Evolutionary conservation across 2,329 filamentous ascomycete genomes (phyloP).

Genomic region (Paraconiothyrium sp.): DNA sequence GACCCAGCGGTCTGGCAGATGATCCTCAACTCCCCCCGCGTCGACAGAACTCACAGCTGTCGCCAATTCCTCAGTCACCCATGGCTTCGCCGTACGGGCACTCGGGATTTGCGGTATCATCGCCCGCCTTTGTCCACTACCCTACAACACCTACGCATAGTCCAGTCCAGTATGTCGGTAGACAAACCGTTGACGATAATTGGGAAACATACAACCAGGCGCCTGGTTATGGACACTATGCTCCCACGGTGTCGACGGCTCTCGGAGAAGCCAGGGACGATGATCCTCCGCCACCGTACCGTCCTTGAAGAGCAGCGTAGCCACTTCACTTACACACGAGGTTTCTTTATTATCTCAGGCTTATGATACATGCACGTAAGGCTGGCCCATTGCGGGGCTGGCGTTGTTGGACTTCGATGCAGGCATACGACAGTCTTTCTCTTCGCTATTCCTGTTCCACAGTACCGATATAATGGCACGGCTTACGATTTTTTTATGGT

Average conservation of each 20-base stretch:
- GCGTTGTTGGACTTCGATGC: slow-evolving; percentile 18
- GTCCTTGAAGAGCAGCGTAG: slow-evolving; percentile 19
- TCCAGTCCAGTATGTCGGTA: slow-evolving; percentile 13
- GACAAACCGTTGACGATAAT: slow-evolving; percentile 36
- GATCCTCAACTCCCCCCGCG: slow-evolving; percentile 26
- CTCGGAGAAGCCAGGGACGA: slow-evolving; percentile 28
- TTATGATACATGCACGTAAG: not conserved
- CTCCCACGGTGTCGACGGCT: slow-evolving; percentile 17
- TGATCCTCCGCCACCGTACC: slow-evolving; percentile 34
- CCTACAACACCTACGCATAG: slow-evolving; percentile 33
- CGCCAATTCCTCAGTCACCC: slow-evolving; percentile 25
- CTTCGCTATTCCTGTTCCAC: slow-evolving; percentile 1
- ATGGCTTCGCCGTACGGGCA: slow-evolving; percentile 37
- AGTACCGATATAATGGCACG: slow-evolving; percentile 13
- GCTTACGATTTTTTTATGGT: slow-evolving; percentile 4
- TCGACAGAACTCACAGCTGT: slow-evolving; percentile 20
- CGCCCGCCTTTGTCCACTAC: slow-evolving; percentile 37
- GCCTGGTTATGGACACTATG: slow-evolving; percentile 16
- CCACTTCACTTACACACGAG: not conserved
- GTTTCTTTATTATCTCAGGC: not conserved
- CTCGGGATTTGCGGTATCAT: slow-evolving; percentile 38
- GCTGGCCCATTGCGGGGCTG: not conserved
- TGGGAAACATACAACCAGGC: slow-evolving; percentile 37
- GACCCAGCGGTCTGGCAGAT: slow-evolving; percentile 29
- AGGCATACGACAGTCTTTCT: slow-evolving; percentile 21